Conservation (phyloP, 2,329 filamentous ascomycete genomes). For the Cercospora janseana region DNA sequence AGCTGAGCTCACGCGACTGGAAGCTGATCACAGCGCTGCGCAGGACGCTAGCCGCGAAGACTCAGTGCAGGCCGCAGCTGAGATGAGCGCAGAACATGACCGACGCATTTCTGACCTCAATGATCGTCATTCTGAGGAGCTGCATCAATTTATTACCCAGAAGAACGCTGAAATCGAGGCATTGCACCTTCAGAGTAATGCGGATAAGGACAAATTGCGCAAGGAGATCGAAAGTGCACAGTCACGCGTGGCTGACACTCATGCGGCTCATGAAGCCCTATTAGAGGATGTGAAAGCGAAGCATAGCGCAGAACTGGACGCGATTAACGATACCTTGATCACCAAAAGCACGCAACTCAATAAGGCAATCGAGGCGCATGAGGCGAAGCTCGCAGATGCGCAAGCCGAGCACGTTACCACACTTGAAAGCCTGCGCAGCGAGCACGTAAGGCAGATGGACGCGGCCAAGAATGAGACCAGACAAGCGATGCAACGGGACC, state of each 20-base stretch:
- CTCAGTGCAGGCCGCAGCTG: not conserved
- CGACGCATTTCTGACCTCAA: constrained; percentile 4
- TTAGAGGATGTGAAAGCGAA: constrained; percentile 14
- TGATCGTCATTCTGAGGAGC: constrained; percentile 9
- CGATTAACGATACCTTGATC: constrained; percentile 15
- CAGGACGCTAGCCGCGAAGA: constrained; percentile 11
- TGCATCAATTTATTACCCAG: constrained; percentile 16
- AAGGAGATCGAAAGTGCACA: constrained; percentile 11
- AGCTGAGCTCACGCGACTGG: not conserved
- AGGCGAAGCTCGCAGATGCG: constrained; percentile 6
- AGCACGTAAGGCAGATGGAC: constrained; percentile 10
- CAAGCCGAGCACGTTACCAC: constrained; percentile 14
- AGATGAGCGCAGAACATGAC: constrained; percentile 10
- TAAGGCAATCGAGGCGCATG: constrained; percentile 6
- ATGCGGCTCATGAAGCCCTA: constrained; percentile 12
- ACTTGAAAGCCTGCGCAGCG: not conserved
- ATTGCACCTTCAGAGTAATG: not conserved
- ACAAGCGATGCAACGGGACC: not conserved
- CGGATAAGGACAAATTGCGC: constrained; percentile 14
- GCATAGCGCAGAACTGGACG: constrained; percentile 6
- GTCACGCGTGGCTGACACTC: constrained; percentile 8
- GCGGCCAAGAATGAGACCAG: not conserved
- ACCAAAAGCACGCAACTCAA: constrained; percentile 12
- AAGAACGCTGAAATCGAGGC: constrained; percentile 18
- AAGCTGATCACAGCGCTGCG: constrained; percentile 8